phyloP scores from a whole-genome alignment of 352 stramenopile genomes.

The Globisporangium cylindrosporum region DNA sequence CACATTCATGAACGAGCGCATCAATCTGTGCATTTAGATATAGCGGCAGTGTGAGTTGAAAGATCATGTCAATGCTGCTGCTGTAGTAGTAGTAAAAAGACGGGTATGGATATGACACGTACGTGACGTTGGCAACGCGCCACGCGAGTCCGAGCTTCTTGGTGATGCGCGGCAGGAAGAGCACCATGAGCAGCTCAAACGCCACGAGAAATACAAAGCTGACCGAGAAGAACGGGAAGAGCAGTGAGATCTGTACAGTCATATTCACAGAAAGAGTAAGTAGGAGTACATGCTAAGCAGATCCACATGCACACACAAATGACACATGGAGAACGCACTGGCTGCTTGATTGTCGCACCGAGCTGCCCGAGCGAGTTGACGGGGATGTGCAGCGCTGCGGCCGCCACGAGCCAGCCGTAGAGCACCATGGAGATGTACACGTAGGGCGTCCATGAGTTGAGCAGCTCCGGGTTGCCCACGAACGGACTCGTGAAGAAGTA shows the following conservation, averaged over 20 bases:
- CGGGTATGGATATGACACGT: conserved; percentile 14
- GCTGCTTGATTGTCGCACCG: conserved; percentile 83
- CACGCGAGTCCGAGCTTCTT: conserved; percentile 55
- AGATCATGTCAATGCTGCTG: not conserved
- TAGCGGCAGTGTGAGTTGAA: not conserved
- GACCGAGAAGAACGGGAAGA: conserved; percentile 85
- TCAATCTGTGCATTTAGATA: conserved; percentile 29
- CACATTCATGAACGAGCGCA: conserved; percentile 79
- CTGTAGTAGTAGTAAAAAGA: not conserved
- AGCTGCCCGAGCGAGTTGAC: conserved; percentile 66
- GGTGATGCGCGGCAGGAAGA: conserved; percentile 55
- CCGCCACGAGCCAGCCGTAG: conserved; percentile 82
- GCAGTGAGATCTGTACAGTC: conserved; percentile 50
- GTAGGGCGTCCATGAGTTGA: conserved; percentile 85
- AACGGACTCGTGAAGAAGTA: conserved; percentile 90
- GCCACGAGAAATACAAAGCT: conserved; percentile 75
- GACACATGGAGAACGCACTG: conserved; percentile 29
- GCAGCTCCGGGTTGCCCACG: conserved; percentile 78
- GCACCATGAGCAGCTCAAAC: conserved; percentile 67
- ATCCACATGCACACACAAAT: not conserved
- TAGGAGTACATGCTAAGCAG: too few relatives aligned
- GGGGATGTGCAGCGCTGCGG: conserved; percentile 70
- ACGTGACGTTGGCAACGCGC: conserved; percentile 72
- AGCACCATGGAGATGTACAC: conserved; percentile 86
- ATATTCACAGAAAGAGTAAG: too few relatives aligned